Evolutionary conservation across 179 eudicot species (phyloP).

Genomic region (Heliamphora ciliata): DNA sequence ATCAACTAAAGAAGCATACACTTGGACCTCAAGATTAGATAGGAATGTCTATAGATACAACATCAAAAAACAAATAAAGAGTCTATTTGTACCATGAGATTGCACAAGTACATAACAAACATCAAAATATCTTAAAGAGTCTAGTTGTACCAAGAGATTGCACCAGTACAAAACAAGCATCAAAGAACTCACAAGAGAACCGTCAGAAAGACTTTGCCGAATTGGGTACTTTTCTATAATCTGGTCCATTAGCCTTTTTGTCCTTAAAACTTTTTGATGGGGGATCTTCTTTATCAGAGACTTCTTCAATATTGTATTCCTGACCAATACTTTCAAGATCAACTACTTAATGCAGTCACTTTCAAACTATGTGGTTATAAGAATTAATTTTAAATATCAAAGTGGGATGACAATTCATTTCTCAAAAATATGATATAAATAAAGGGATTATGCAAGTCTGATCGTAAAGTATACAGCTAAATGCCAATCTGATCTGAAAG

Average conservation of each 20-base stretch:
- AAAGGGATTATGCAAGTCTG: background rate
- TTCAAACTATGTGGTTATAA: background rate
- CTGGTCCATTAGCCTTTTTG: constrained; percentile 82
- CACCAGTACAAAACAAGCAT: constrained; percentile 5
- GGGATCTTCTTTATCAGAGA: constrained; percentile 72
- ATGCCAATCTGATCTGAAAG: too few species aligned
- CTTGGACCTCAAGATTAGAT: background rate
- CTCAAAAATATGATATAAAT: background rate
- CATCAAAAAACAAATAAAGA: background rate
- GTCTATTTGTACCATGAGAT: too few species aligned
- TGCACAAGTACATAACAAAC: too few species aligned
- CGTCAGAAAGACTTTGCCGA: constrained; percentile 60
- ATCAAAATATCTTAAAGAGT: background rate
- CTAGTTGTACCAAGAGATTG: background rate
- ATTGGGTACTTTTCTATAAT: constrained; percentile 46
- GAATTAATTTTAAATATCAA: background rate
- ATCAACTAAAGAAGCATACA: background rate
- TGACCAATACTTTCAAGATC: constrained; percentile 39
- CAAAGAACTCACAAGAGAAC: constrained; percentile 37
- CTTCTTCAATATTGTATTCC: constrained; percentile 89
- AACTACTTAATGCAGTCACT: background rate
- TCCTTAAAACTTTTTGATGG: constrained; percentile 84
- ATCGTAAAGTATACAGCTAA: too few species aligned
- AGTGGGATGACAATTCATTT: background rate
- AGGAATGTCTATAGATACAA: background rate